Base-by-base conservation (phyloP, 1,139 yeast species). In the Diutina pseudorugosa region DNA sequence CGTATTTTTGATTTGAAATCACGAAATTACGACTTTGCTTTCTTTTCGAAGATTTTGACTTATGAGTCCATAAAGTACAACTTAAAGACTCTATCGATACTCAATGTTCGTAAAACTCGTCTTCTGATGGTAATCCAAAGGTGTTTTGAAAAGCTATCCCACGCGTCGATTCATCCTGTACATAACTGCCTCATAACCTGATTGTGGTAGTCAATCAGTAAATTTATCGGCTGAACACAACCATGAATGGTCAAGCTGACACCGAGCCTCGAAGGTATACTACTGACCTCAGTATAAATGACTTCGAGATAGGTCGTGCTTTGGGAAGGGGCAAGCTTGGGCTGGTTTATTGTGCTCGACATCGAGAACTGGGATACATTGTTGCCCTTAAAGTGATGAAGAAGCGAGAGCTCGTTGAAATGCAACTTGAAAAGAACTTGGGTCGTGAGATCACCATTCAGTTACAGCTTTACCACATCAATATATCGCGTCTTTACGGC, bases 251-350 rank as follows among this genome's bases (percentile, higher is more conserved):
- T 12, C 36, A 30, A 30, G 36, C 12, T 12, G 36, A 30, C 36
- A 11, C 36, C 20, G 42, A 16, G 8, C 42, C 42, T 16, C 25
- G 21, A 41, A 12, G 30, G 49, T 27, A 27, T 12, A 45, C 49
- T n/a, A 25, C 49, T 9, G 49, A 25, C 59, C 52, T 57, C 69
- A 1, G 64, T n/a, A 43, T 83, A 27, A 69, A 75, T 33, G 95
- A 88, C 62, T 93, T 89, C 69, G 96, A 90, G 59, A 76, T 93
- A 49, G 98, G 98, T 12, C 78, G 85, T 53, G 83, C 86, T 54
- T 74, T 93, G 42, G 98, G 98, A 0, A 89, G 88, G 63, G 98
- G 98, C 2, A 90, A 90, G 65, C 81, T 91, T 60, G 98, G 98
- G 2, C 82, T 81, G 59, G 98, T 93, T 0, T 91, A 90, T 66